These are phyloP conservation scores for Vitis hybrid DNA, from an alignment of 177 flowering plant genomes.

Conservation along the genomic window DNA sequence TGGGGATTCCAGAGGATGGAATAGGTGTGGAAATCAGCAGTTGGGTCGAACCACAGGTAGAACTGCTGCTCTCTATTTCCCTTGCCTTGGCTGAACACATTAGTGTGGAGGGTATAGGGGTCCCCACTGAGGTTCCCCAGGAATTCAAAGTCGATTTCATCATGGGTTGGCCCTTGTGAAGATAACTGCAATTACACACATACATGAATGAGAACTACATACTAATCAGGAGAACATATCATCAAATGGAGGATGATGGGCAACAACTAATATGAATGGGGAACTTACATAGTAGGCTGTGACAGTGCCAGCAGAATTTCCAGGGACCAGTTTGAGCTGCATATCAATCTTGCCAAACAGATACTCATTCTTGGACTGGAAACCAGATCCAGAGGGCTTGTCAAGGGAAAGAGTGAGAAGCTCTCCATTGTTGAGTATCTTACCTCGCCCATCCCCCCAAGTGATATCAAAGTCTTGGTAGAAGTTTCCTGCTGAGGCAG, in stretches of 20 bases:
- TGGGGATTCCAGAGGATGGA: slow-evolving; percentile 53
- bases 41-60: slow-evolving; percentile 58
- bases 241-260: not conserved
- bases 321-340: slow-evolving; percentile 57
- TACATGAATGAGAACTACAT: not conserved
- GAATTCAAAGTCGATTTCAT: slow-evolving; percentile 65
- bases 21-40: slow-evolving; percentile 56
- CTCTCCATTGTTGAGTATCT: slow-evolving; percentile 41
- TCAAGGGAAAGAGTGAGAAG: slow-evolving; percentile 52
- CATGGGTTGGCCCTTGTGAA: slow-evolving; percentile 43
- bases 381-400: slow-evolving; percentile 52
- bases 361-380: slow-evolving; percentile 44
- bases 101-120: slow-evolving; percentile 58
- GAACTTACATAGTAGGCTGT: slow-evolving; percentile 46
- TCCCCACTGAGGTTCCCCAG: slow-evolving; percentile 61
- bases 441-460: slow-evolving; percentile 46
- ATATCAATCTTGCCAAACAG: slow-evolving; percentile 49
- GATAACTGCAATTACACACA: slow-evolving; percentile 32
- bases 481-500: slow-evolving; percentile 30
- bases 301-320: slow-evolving; percentile 61
- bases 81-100: slow-evolving; percentile 51
- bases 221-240: not conserved
- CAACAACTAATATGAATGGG: not conserved
- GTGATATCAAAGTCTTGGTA: slow-evolving; percentile 33
- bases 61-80: slow-evolving; percentile 58